These are phyloP conservation scores for Penicillium taxi DNA, from an alignment of 495 filamentous ascomycete genomes.

Conservation along the genomic window DNA sequence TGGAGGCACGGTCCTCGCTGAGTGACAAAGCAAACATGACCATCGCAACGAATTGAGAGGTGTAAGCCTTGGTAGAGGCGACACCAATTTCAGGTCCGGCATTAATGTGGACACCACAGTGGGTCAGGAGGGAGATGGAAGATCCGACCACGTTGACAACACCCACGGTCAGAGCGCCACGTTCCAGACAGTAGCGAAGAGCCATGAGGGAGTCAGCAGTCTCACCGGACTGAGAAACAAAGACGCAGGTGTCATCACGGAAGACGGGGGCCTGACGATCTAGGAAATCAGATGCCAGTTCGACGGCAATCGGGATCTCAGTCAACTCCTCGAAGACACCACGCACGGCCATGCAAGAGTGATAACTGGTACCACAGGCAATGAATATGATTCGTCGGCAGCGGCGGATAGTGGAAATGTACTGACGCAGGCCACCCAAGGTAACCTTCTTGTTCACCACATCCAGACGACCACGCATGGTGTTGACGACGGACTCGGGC, in stretches of 20 bases:
- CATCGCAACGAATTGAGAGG: constrained; percentile 97
- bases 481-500: constrained; percentile 97
- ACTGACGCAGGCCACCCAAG: constrained; percentile 88
- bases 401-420: constrained; percentile 90
- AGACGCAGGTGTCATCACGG: constrained; percentile 98
- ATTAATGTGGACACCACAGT: constrained; percentile 99
- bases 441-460: constrained; percentile 87
- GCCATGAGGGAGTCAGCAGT: constrained; percentile 98
- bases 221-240: constrained; percentile 97
- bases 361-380: constrained; percentile 94
- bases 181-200: constrained; percentile 92
- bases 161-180: constrained; percentile 92
- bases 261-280: constrained; percentile 97
- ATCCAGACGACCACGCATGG: constrained; percentile 97
- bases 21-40: constrained; percentile 98
- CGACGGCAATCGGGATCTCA: constrained; percentile 94
- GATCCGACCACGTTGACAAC: constrained; percentile 98
- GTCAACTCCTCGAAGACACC: constrained; percentile 96
- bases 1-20: constrained; percentile 91
- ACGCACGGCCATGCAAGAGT: constrained; percentile 98
- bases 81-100: constrained; percentile 98
- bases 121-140: constrained; percentile 93
- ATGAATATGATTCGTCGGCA: constrained; percentile 97
- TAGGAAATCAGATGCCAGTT: constrained; percentile 95
- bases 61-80: constrained; percentile 97